Evolutionary conservation across 1,284 basidiomycete species (phyloP).

Genomic region (Xerocomus nothofagi): DNA sequence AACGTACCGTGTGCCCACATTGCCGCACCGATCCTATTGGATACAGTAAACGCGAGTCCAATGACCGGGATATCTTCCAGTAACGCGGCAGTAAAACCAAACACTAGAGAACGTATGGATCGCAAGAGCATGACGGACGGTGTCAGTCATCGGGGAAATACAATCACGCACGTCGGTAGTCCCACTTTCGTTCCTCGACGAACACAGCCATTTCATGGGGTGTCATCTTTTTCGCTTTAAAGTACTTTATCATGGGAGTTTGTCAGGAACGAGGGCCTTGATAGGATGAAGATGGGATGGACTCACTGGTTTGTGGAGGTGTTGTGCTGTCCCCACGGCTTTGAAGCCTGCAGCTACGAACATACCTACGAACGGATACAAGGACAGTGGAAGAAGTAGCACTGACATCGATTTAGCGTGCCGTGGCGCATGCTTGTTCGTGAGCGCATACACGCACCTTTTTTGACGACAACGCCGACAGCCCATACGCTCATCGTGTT

Average conservation of each 20-base stretch:
- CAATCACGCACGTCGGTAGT: conserved; percentile 62
- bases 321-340: conserved; percentile 65
- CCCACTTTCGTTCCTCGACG: conserved; percentile 86
- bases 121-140: not conserved
- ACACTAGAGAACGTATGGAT: conserved; percentile 51
- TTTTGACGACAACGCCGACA: conserved; percentile 49
- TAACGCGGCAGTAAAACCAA: conserved; percentile 79
- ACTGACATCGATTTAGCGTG: conserved; percentile 41
- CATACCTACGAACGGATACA: conserved; percentile 72
- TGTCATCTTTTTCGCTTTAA: conserved; percentile 79
- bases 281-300: not conserved
- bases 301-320: conserved; percentile 67
- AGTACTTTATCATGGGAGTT: conserved; percentile 54
- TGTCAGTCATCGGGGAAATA: not conserved
- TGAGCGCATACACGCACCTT: conserved; percentile 38
- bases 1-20: conserved; percentile 85
- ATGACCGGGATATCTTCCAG: conserved; percentile 78
- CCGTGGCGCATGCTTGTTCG: not conserved
- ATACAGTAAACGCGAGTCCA: conserved; percentile 78
- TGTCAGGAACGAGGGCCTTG: not conserved
- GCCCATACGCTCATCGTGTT: conserved; percentile 50
- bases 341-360: conserved; percentile 65
- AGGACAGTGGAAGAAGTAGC: conserved; percentile 64
- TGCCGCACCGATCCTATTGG: conserved; percentile 83
- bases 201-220: conserved; percentile 66